Evolutionary conservation across 2,329 filamentous ascomycete species (phyloP).

Genomic region (Talaromyces funiculosus): DNA sequence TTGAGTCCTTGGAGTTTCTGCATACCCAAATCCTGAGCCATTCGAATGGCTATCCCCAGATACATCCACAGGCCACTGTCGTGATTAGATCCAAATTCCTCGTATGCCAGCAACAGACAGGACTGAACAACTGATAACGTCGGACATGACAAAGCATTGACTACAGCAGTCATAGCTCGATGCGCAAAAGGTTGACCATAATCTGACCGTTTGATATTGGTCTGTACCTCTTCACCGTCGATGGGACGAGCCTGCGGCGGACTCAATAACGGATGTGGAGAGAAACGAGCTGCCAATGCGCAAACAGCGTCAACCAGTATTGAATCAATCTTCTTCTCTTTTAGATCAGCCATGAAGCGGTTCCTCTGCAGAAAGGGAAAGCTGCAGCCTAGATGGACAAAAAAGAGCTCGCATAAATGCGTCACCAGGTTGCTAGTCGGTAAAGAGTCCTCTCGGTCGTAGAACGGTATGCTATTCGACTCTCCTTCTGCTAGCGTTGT

Average conservation of each 20-base stretch:
- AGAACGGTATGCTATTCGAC: constrained; percentile 57
- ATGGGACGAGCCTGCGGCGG: constrained; percentile 49
- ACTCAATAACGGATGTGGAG: constrained; percentile 51
- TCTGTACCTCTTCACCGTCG: constrained; percentile 29
- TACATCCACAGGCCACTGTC: constrained; percentile 95
- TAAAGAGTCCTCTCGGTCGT: constrained; percentile 65
- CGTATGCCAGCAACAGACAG: constrained; percentile 76
- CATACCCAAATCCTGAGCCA: constrained; percentile 73
- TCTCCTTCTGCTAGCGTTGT: constrained; percentile 22
- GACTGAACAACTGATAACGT: constrained; percentile 80
- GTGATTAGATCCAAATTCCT: constrained; percentile 80
- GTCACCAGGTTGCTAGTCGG: constrained; percentile 71
- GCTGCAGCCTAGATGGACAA: constrained; percentile 74
- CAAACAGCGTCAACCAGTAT: constrained; percentile 85
- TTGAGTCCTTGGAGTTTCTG: constrained; percentile 73
- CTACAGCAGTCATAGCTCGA: constrained; percentile 73
- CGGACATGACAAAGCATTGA: constrained; percentile 77
- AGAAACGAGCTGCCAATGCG: constrained; percentile 75
- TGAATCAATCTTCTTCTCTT: constrained; percentile 73
- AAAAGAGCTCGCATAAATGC: constrained; percentile 73
- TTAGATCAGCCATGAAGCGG: constrained; percentile 67
- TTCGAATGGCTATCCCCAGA: constrained; percentile 76
- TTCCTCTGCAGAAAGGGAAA: constrained; percentile 74
- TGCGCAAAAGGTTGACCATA: constrained; percentile 74
- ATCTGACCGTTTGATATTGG: constrained; percentile 50